Conservation (phyloP, 306 rosid genomes). For the Herpetospermum pedunculosum region DNA sequence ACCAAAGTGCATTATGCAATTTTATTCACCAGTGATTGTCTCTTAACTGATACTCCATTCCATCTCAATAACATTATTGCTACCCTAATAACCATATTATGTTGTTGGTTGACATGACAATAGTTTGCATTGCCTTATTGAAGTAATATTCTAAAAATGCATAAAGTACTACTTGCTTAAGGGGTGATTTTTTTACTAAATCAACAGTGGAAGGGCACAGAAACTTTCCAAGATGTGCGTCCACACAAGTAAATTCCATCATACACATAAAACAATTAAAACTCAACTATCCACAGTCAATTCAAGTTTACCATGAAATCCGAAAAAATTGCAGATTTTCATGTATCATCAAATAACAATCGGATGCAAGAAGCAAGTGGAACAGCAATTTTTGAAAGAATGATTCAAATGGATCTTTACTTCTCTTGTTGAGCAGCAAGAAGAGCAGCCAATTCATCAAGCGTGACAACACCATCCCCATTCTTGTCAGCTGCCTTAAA, state of each 20-base stretch:
- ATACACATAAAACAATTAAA: not conserved
- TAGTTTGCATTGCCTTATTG: not conserved
- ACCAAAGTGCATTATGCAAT: not conserved
- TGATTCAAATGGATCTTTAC: slow-evolving; percentile 32
- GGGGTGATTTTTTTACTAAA: not conserved
- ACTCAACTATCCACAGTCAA: not conserved
- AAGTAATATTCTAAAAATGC: too few species aligned
- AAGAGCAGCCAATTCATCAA: slow-evolving; percentile 88
- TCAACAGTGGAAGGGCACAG: not conserved
- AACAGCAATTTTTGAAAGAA: slow-evolving; percentile 5
- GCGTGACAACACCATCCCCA: slow-evolving; percentile 71
- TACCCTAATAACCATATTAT: not conserved
- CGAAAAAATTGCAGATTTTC: not conserved
- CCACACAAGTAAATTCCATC: not conserved
- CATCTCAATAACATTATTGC: not conserved
- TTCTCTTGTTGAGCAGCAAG: slow-evolving; percentile 83
- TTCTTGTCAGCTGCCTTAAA: slow-evolving; percentile 89
- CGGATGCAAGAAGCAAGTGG: slow-evolving; percentile 1
- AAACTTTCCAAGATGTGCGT: not conserved
- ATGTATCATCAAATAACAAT: not conserved
- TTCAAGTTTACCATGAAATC: not conserved
- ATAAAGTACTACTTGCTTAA: not conserved
- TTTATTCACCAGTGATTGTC: not conserved
- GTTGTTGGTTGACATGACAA: not conserved
- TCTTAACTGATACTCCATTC: not conserved